Conservation (phyloP, 495 filamentous ascomycete species). For the Copromyces sp. region DNA sequence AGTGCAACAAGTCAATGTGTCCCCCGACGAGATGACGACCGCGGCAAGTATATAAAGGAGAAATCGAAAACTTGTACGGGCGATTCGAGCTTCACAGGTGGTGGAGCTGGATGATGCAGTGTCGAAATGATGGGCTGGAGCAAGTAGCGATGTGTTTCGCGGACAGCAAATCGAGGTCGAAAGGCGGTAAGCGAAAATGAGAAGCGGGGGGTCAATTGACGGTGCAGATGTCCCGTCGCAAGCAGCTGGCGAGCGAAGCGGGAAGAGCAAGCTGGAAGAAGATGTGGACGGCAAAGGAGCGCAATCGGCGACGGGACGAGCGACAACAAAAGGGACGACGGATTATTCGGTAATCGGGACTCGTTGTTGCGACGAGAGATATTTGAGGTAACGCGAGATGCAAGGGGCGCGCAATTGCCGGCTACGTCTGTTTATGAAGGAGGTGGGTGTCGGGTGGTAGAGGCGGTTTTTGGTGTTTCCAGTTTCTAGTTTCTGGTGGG, state of each 20-base stretch:
- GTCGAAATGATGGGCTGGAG: not conserved
- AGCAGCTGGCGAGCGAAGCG: not conserved
- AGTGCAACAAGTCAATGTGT: not conserved
- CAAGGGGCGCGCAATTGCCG: not conserved
- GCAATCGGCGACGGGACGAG: not conserved
- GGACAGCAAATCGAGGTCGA: constrained; percentile 3
- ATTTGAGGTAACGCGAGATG: not conserved
- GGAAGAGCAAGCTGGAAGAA: not conserved
- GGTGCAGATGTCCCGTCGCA: constrained; percentile 6
- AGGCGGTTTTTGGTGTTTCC: not conserved
- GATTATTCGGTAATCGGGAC: not conserved
- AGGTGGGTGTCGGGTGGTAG: not conserved
- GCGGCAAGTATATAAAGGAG: not conserved
- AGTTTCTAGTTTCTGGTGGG: not conserved
- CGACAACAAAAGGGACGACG: not conserved
- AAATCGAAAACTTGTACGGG: not conserved
- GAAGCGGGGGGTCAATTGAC: constrained; percentile 16
- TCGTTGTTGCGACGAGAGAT: not conserved
- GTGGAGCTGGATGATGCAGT: not conserved
- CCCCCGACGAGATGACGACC: not conserved
- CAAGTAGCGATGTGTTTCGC: not conserved
- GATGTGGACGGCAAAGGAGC: not conserved
- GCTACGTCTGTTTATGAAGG: not conserved
- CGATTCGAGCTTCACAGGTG: not conserved
- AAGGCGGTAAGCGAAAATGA: constrained; percentile 41